Base-by-base conservation (phyloP, 345 rosid species). In the Eucalyptus curtisii region DNA sequence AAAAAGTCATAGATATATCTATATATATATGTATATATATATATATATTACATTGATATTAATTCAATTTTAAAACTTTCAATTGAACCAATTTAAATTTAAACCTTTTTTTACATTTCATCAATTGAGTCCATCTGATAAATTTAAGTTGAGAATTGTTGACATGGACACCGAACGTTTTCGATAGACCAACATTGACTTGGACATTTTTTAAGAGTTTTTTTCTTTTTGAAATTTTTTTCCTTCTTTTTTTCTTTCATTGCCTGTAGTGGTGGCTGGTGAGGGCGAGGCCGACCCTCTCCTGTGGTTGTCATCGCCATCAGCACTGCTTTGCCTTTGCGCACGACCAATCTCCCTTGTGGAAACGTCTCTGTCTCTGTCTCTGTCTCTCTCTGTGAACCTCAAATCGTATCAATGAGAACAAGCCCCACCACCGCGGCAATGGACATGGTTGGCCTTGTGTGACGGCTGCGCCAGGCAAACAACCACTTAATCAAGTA, bases 141-240 rank as follows among this genome's bases (percentile, higher is more conserved):
- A 24, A 55, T 10, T 24, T 24, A 55, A 24, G 30, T 55, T 55
- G 5, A 24, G 22, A 55, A 55, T 55, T 24, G 4, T 0, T 22
- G 1, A 55, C 13, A 20, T 55, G 6, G 5, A 55, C 1, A 8
- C 3, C 1, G 1, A 55, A 3, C 0, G 0, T 24, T n/a, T n/a
- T n/a, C n/a, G n/a, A n/a, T n/a, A n/a, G 6, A 9, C 1, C 2
- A 24, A 24, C 2, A 22, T 55, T 25, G 20, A 55, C 11, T 2
- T 24, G 30, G 30, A 4, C 61, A 24, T 55, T 22, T 55, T 55
- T 55, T 55, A 10, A 24, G 10, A 55, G 5, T 22, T 52, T 24
- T 55, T 24, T 53, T 14, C n/a, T 24, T 10, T 55, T 55, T 2
- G 24, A 52, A 52, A 24, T 55, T 24, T 4, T 53, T 55, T 55